Percentiles rank a stretch among this genome's conserved stretches.
Conservation (phyloP, 495 filamentous ascomycete genomes). For the Astrothelium macrocarpum region DNA sequence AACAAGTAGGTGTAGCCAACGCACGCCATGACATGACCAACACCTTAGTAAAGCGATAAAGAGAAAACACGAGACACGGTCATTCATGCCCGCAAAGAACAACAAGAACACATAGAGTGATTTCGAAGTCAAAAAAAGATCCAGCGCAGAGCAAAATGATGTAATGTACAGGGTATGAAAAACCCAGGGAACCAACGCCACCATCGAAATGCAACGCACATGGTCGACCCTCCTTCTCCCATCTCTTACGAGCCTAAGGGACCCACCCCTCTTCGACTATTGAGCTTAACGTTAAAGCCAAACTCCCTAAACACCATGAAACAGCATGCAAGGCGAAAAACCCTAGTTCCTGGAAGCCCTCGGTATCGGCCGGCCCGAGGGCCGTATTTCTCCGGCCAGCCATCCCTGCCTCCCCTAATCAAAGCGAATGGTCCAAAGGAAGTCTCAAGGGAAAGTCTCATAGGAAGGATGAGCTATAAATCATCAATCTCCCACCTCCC, state of each 20-base stretch:
- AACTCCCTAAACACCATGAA: neutral
- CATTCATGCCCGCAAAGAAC: neutral
- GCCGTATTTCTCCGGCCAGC: neutral
- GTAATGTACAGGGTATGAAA: conserved; percentile 6
- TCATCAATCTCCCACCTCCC: too few species aligned
- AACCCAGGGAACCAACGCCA: neutral
- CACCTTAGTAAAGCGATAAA: too few species aligned
- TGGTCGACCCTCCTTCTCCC: neutral
- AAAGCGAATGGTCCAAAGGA: neutral
- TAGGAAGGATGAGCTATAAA: too few species aligned
- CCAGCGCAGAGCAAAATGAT: neutral
- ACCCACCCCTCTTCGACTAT: too few species aligned
- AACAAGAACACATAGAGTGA: neutral
- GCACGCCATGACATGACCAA: neutral
- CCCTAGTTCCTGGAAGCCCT: neutral
- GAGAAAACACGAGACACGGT: neutral
- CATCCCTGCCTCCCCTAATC: neutral
- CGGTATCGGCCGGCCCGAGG: conserved; percentile 1
- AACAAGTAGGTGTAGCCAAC: neutral
- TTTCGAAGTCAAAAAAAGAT: neutral
- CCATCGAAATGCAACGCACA: neutral
- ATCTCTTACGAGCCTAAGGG: too few species aligned
- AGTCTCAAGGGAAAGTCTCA: neutral
- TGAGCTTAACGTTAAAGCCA: neutral
- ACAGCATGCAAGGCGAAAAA: neutral